Base-by-base conservation (phyloP, 306 rosid species). In the Gleditsia sinensis region DNA sequence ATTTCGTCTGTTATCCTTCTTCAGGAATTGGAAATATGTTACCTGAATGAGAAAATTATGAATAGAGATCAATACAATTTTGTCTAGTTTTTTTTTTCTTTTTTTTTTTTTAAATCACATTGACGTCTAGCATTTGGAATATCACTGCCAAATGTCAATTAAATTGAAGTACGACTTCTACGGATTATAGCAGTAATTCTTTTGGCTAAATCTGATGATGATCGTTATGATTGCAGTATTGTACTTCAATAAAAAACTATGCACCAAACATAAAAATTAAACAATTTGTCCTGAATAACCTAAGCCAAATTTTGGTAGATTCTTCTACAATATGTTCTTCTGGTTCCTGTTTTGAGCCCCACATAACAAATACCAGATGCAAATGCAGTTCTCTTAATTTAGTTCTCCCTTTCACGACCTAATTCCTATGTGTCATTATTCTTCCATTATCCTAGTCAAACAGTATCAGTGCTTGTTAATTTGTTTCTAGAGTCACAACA, bases 21-120 rank as follows among this genome's bases (percentile, higher is more conserved):
- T 17, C 7, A 20, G 10, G 68, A 71, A 19, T 14, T 53, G 13
- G 48, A 33, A 53, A 61, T 42, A 49, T 78, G 58, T 78, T 12
- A 23, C 2, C 46, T 54, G 37, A 55, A 75, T 55, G 58, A 55
- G 39, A 66, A 75, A 20, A n/a, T 49, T 40, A 19, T 27, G 32
- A 33, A 14, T 9, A 28, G 8, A 11, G 1, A 11, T 6, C 32
- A 0, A 6, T 10, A 30, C 6, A 20, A 33, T 33, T 21, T 19
- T 11, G 3, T 17, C 9, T 34, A 10, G 4, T 10, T 17, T 36
- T 34, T 9, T 3, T 78, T 71, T 28, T 28, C 36, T 25, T 20
- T 25, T 8, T 2, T 72, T 73, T 17, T 36, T 43, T 37, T 11
- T n/a, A 45, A 32, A 27, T 62, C 28, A 25, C 56, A 24, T 9